Conservation (phyloP, 768 basidiomycete genomes). For the Collybiopsis confluens region DNA sequence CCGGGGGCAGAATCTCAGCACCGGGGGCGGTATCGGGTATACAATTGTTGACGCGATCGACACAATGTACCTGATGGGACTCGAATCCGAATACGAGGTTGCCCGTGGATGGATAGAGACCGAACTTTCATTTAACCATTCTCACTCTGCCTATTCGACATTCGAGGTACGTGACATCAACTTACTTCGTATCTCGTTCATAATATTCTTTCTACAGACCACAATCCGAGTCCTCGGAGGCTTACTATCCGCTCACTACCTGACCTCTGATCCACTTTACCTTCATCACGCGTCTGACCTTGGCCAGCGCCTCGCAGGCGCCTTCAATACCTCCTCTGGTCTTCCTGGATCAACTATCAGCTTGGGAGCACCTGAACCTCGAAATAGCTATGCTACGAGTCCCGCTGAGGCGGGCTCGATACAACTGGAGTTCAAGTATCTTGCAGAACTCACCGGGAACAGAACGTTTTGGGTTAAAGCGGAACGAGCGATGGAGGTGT, state of each 20-base stretch:
- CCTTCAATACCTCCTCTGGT: constrained; percentile 64
- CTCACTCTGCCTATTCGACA: constrained; percentile 51
- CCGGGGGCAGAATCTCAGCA: constrained; percentile 57
- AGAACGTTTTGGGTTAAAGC: constrained; percentile 61
- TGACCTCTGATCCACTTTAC: constrained; percentile 53
- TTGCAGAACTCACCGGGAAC: constrained; percentile 60
- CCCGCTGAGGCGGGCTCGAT: constrained; percentile 63
- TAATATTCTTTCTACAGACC: constrained; percentile 39
- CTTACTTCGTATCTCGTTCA: background rate
- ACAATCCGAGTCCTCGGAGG: constrained; percentile 77
- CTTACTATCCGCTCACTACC: constrained; percentile 60
- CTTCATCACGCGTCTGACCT: constrained; percentile 62
- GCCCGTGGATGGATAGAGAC: constrained; percentile 59
- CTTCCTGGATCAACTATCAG: constrained; percentile 63
- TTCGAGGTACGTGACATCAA: constrained; percentile 54
- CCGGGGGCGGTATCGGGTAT: constrained; percentile 61
- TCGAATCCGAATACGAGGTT: constrained; percentile 58
- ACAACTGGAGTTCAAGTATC: constrained; percentile 74
- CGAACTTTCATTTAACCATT: constrained; percentile 54
- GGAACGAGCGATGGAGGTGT: constrained; percentile 60
- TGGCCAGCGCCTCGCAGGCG: constrained; percentile 60
- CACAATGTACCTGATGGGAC: constrained; percentile 64
- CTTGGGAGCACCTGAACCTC: constrained; percentile 53
- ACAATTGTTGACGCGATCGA: constrained; percentile 72
- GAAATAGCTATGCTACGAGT: constrained; percentile 45